Evolutionary conservation across 225 moss, liverwort and hornwort species (phyloP).

Genomic region (Thuidium tamariscinum): DNA sequence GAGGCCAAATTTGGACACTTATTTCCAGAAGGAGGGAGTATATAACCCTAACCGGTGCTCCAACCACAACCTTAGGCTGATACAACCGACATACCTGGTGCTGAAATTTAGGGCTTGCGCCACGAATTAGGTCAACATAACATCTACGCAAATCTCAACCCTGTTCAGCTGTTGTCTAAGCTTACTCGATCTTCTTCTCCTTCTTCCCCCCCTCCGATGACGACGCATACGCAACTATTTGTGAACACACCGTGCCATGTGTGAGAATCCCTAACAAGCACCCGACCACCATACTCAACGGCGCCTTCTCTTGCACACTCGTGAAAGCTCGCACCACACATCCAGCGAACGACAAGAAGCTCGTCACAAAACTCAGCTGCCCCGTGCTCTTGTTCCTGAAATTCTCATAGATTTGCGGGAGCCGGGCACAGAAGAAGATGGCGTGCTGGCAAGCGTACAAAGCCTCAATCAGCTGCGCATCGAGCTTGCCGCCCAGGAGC

Average conservation of each 20-base stretch:
- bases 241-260: conserved; percentile 56
- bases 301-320: conserved; percentile 74
- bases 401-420: conserved; percentile 82
- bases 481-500: conserved; percentile 61
- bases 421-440: conserved; percentile 61
- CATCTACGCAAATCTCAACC: not conserved
- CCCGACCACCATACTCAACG: conserved; percentile 65
- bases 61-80: not conserved
- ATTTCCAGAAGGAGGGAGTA: not conserved
- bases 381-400: conserved; percentile 75
- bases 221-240: conserved; percentile 32
- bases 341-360: conserved; percentile 61
- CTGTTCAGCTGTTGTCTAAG: not conserved
- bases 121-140: not conserved
- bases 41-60: not conserved
- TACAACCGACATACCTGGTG: not conserved
- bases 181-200: conserved; percentile 20
- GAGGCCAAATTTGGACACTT: not conserved
- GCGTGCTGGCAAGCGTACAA: conserved; percentile 80
- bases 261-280: conserved; percentile 52
- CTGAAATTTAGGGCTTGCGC: not conserved
- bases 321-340: conserved; percentile 66
- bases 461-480: conserved; percentile 47
- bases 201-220: not conserved
- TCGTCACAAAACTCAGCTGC: conserved; percentile 77